Evolutionary conservation across 1,139 yeast genomes (phyloP).

Genomic region (Debaryomyces udenii): DNA sequence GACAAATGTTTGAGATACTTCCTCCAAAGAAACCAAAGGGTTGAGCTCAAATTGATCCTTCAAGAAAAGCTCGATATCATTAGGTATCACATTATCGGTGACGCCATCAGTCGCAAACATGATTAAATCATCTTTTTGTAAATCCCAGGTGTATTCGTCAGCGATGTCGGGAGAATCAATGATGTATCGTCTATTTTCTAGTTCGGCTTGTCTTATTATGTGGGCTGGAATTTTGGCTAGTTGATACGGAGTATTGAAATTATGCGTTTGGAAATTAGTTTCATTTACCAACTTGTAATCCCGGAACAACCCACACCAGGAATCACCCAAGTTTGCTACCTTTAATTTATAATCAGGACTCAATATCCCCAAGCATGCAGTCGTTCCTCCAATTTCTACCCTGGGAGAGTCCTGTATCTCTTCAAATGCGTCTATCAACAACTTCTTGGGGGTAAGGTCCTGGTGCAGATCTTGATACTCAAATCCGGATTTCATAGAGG

Average conservation of each 20-base stretch:
- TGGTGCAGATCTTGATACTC: constrained; percentile 19
- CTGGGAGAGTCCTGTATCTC: constrained; percentile 54
- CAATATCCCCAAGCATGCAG: constrained; percentile 84
- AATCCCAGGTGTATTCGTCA: constrained; percentile 51
- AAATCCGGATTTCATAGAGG: constrained; percentile 34
- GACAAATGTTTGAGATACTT: constrained; percentile 62
- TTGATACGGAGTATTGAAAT: constrained; percentile 91
- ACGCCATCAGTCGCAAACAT: constrained; percentile 94
- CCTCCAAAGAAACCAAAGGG: constrained; percentile 27
- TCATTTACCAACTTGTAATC: constrained; percentile 62
- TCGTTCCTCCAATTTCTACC: constrained; percentile 93
- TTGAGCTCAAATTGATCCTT: constrained; percentile 43
- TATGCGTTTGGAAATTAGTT: constrained; percentile 81
- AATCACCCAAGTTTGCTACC: constrained; percentile 89
- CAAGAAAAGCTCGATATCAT: constrained; percentile 68
- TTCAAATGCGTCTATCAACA: constrained; percentile 59
- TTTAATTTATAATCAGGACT: constrained; percentile 52
- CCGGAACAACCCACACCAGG: constrained; percentile 90
- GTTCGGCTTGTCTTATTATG: constrained; percentile 56
- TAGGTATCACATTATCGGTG: constrained; percentile 77
- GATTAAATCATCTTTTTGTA: constrained; percentile 71
- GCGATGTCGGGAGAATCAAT: constrained; percentile 58
- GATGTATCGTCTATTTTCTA: constrained; percentile 61
- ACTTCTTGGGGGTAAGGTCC: constrained; percentile 43
- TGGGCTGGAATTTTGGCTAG: constrained; percentile 79